A percentile compares a stretch with the other conserved stretches of the same genome.
These are phyloP conservation scores for Pachysandra terminalis DNA, from an alignment of 164 flowering plant genomes.

Conservation along the genomic window DNA sequence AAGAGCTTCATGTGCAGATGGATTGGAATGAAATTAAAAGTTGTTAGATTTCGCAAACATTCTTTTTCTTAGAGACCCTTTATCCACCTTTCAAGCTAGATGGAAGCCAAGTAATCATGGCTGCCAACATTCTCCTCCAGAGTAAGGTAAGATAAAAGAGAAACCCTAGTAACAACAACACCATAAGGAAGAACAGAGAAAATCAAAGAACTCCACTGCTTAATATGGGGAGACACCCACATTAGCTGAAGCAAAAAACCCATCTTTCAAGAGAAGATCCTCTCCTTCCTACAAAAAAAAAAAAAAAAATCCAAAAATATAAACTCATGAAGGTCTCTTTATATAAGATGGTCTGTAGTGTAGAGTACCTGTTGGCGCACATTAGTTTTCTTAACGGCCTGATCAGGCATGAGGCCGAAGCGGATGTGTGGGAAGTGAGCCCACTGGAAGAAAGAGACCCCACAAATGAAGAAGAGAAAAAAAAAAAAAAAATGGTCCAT, in stretches of 20 bases:
- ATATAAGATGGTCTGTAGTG: neutral
- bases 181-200: slow-evolving; percentile 8
- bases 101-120: slow-evolving; percentile 5
- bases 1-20: slow-evolving; percentile 7
- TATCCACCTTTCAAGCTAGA: slow-evolving; percentile 4
- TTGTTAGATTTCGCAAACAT: slow-evolving; percentile 3
- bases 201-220: slow-evolving; percentile 12
- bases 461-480: slow-evolving; percentile 16
- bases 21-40: neutral
- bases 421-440: slow-evolving; percentile 99
- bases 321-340: neutral
- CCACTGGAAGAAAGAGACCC: slow-evolving; percentile 52
- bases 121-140: slow-evolving; percentile 4
- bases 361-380: slow-evolving; percentile 66
- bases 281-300: slow-evolving; percentile 58
- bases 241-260: slow-evolving; percentile 63
- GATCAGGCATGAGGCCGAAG: slow-evolving; percentile 91
- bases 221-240: slow-evolving; percentile 84
- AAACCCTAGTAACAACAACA: slow-evolving; percentile 8
- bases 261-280: slow-evolving; percentile 69
- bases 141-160: neutral
- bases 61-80: slow-evolving; percentile 5
- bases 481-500: slow-evolving; percentile 7
- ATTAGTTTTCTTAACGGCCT: slow-evolving; percentile 60
- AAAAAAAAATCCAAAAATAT: neutral